Evolutionary conservation across 2,329 filamentous ascomycete species (phyloP), one percentile per base, ranked within the genome.

Genomic region (Fusarium verrucosum): DNA sequence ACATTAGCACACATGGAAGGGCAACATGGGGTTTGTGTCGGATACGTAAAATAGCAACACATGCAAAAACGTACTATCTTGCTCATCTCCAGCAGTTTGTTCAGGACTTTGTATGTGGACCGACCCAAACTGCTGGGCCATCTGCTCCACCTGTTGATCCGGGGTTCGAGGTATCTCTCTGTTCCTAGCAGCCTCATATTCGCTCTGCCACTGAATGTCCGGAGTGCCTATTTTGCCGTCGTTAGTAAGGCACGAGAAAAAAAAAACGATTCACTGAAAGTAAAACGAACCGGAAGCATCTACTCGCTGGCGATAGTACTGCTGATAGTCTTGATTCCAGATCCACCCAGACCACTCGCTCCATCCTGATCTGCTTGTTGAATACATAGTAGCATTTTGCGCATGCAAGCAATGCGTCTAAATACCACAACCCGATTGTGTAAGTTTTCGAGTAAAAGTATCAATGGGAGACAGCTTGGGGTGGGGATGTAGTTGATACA

Each of bases 311-410:
- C 71, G 73, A 44, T 73, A 78, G 42, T 74, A 70, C 51, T 70
- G 62, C 14, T 60, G 35, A 33, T 74, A 66, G 7, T 68, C 56
- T 16, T 22, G 20, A 22, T 70, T 69, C 67, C 66, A 76, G 17
- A 61, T 58, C 76, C 76, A 78, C 5, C 68, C 62, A 25, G 66
- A 67, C 70, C 70, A 72, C 30, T 53, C 51, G 50, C 61, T 50
- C 62, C 63, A 68, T 63, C 40, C 38, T 69, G 65, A 53, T 47
- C 62, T 59, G 56, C 55, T 61, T 56, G 67, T 60, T 50, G 61
- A 50, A 65, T 70, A 63, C 70, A 72, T 72, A 50, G 59, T 72
- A 61, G 70, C 70, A 72, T 72, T 57, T 71, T 72, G 68, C 53
- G 68, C 56, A 47, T 61, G 52, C 51, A 53, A 54, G 36, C 33